Evolutionary conservation across 805 yeast species (phyloP).

Genomic region (Naumovozyma baii): DNA sequence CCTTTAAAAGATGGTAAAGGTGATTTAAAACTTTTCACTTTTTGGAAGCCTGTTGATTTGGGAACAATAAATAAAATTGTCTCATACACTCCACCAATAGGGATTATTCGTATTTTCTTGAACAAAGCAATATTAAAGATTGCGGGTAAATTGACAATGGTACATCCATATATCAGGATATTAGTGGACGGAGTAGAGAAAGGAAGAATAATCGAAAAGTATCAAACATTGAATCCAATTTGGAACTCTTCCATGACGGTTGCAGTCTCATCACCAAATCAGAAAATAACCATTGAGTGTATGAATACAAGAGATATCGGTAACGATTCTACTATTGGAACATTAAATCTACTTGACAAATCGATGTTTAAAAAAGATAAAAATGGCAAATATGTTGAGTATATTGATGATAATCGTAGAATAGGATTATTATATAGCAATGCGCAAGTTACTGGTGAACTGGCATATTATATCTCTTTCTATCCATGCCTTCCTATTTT

Average conservation of each 20-base stretch:
- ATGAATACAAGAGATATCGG: slow-evolving; percentile 72
- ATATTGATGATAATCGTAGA: slow-evolving; percentile 44
- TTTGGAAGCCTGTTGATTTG: slow-evolving; percentile 76
- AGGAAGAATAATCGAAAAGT: slow-evolving; percentile 60
- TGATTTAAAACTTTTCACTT: slow-evolving; percentile 52
- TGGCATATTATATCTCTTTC: slow-evolving; percentile 64
- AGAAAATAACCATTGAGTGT: slow-evolving; percentile 68
- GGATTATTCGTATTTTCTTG: slow-evolving; percentile 66
- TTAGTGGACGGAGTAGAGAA: slow-evolving; percentile 61
- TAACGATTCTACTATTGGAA: slow-evolving; percentile 74
- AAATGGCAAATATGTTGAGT: slow-evolving; percentile 51
- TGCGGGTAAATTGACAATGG: slow-evolving; percentile 71
- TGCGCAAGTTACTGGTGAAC: slow-evolving; percentile 67
- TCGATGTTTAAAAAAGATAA: slow-evolving; percentile 51
- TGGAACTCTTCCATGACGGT: slow-evolving; percentile 75
- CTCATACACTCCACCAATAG: slow-evolving; percentile 81
- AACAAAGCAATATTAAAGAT: slow-evolving; percentile 64
- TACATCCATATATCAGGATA: slow-evolving; percentile 78
- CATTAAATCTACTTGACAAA: slow-evolving; percentile 54
- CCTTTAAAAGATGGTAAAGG: slow-evolving; percentile 59
- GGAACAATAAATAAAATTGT: slow-evolving; percentile 51
- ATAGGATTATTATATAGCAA: slow-evolving; percentile 53
- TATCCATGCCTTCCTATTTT: slow-evolving; percentile 69
- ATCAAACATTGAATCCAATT: slow-evolving; percentile 60
- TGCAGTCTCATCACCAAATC: slow-evolving; percentile 68